Conservation (phyloP, 768 basidiomycete genomes). For the Boletus rex-veris region DNA sequence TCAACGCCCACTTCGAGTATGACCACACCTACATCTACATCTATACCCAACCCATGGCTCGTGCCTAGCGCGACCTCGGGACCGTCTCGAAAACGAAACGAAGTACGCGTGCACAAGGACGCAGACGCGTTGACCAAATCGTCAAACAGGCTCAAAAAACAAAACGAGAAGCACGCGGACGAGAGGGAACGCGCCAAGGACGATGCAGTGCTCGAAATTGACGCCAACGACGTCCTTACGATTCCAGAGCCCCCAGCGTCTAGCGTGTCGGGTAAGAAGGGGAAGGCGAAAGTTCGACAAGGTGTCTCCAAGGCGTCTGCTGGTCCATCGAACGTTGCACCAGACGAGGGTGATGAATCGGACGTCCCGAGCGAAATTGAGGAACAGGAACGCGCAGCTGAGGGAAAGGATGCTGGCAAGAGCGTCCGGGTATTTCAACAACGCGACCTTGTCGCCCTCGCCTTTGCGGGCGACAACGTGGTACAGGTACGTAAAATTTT, state of each 20-base stretch:
- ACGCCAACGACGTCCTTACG: slow-evolving; percentile 24
- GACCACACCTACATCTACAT: slow-evolving; percentile 15
- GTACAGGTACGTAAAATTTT: slow-evolving; percentile 59
- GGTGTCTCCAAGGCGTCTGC: background rate
- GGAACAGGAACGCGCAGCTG: slow-evolving; percentile 54
- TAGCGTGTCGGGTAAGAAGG: slow-evolving; percentile 3
- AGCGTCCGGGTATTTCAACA: slow-evolving; percentile 76
- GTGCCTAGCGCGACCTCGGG: slow-evolving; percentile 40
- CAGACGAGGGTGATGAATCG: slow-evolving; percentile 33
- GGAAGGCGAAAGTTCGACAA: slow-evolving; percentile 16
- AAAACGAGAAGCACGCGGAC: slow-evolving; percentile 50
- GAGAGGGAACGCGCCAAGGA: slow-evolving; percentile 59
- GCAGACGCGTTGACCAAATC: slow-evolving; percentile 61
- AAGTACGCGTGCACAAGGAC: slow-evolving; percentile 65
- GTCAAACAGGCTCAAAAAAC: slow-evolving; percentile 72
- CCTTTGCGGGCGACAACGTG: slow-evolving; percentile 97
- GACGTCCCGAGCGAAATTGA: slow-evolving; percentile 67
- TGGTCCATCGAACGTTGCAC: background rate
- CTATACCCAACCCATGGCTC: slow-evolving; percentile 78
- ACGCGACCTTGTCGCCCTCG: slow-evolving; percentile 86
- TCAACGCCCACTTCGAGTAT: slow-evolving; percentile 8
- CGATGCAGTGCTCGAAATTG: slow-evolving; percentile 80
- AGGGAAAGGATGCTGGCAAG: slow-evolving; percentile 42
- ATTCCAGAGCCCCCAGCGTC: slow-evolving; percentile 12
- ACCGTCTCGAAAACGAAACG: slow-evolving; percentile 66